These are phyloP conservation scores for Diospyros kaki DNA, from an alignment of 148 eudicot species.

Conservation along the genomic window DNA sequence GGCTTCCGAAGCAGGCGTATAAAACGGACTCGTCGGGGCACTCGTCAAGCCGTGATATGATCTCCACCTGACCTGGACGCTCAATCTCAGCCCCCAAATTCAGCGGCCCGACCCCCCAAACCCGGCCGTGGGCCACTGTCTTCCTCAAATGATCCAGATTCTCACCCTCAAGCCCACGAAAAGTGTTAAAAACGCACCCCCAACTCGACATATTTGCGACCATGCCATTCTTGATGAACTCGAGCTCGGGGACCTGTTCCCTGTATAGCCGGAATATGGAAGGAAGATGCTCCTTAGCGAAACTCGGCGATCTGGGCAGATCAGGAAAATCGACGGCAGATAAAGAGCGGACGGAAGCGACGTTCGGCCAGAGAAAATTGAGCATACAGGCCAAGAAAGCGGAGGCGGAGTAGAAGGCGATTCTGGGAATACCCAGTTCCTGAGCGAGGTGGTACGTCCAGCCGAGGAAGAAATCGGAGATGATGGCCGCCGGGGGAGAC, in stretches of 20 bases:
- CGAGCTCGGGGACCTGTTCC: constrained; percentile 31
- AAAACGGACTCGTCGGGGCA: constrained; percentile 50
- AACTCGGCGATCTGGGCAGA: constrained; percentile 39
- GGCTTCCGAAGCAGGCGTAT: constrained; percentile 69
- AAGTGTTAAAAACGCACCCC: constrained; percentile 42
- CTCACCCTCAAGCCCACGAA: constrained; percentile 41
- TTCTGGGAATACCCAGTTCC: constrained; percentile 38
- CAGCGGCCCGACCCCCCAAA: constrained; percentile 50
- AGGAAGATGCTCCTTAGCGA: constrained; percentile 38
- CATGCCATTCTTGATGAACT: constrained; percentile 36
- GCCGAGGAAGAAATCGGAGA: constrained; percentile 75
- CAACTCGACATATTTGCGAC: constrained; percentile 38
- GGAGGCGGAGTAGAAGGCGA: constrained; percentile 41
- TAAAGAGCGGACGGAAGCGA: constrained; percentile 2
- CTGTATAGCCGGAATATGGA: constrained; percentile 27
- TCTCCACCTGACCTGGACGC: not conserved
- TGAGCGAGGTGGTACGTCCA: constrained; percentile 43
- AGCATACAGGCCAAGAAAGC: constrained; percentile 18
- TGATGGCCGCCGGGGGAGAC: constrained; percentile 46
- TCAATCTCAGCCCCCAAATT: constrained; percentile 18
- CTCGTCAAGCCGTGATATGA: constrained; percentile 51
- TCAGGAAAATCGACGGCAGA: constrained; percentile 22
- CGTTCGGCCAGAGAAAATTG: constrained; percentile 18
- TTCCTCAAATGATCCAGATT: constrained; percentile 34
- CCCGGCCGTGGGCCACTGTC: constrained; percentile 23